A percentile compares a stretch with the other conserved stretches of the same genome.
phyloP scores from a whole-genome alignment of 805 yeast species.

The Saccharomycopsis schoenii region DNA sequence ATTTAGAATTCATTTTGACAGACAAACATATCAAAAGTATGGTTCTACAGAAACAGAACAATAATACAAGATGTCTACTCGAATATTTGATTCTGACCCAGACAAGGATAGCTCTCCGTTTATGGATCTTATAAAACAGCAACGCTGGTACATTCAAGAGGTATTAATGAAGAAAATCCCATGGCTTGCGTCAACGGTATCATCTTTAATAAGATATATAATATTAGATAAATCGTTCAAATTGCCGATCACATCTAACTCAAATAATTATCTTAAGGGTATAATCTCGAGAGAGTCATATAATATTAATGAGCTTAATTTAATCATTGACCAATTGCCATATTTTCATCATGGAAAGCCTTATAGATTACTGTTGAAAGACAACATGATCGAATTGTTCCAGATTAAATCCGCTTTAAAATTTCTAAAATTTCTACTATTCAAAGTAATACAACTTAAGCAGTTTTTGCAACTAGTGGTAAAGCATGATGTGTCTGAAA shows the following conservation, averaged over 20 bases:
- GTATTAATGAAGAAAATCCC: conserved; percentile 16
- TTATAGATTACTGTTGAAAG: conserved; percentile 5
- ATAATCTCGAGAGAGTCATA: conserved; percentile 12
- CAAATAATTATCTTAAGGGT: conserved; percentile 15
- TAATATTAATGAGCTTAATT: conserved; percentile 5
- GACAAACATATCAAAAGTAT: not conserved
- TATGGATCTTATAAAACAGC: conserved; percentile 12
- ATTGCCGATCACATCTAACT: conserved; percentile 16
- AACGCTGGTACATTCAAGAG: conserved; percentile 14
- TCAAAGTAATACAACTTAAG: conserved; percentile 8
- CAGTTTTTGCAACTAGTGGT: conserved; percentile 1
- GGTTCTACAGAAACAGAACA: too few species aligned
- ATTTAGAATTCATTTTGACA: not conserved
- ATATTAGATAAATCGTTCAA: conserved; percentile 14
- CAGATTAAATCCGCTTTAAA: conserved; percentile 10
- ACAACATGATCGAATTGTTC: conserved; percentile 5
- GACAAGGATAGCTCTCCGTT: not conserved
- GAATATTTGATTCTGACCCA: not conserved
- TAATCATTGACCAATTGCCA: conserved; percentile 7
- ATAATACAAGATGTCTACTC: not conserved
- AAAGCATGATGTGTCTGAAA: not conserved
- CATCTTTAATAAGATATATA: conserved; percentile 10
- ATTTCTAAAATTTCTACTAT: conserved; percentile 3
- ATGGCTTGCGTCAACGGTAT: conserved; percentile 9
- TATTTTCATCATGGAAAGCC: conserved; percentile 11